A percentile compares a stretch with the other conserved stretches of the same genome.
These are phyloP conservation scores for Buxus sempervirens DNA, from an alignment of 164 flowering plant genomes.

Conservation along the genomic window DNA sequence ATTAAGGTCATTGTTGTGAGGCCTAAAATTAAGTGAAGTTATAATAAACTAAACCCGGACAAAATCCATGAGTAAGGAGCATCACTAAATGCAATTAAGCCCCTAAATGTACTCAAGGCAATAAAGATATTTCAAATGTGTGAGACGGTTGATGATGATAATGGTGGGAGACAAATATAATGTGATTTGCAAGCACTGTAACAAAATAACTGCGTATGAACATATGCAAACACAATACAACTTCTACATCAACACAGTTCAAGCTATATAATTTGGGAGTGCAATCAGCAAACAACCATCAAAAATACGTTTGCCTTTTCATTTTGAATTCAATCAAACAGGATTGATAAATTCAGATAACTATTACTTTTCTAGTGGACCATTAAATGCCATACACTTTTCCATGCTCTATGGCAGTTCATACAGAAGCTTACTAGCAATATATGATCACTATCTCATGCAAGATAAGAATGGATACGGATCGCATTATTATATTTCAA, in stretches of 20 bases:
- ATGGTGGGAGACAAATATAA: not conserved
- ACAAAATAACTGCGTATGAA: too few relatives aligned
- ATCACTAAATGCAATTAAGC: too few relatives aligned
- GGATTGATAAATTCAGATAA: not conserved
- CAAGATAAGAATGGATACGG: too few relatives aligned
- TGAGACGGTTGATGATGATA: not conserved
- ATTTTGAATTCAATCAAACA: not conserved
- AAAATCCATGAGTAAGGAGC: not conserved
- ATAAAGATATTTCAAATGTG: not conserved
- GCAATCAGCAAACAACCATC: not conserved
- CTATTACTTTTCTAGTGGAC: not conserved
- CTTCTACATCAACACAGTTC: not conserved
- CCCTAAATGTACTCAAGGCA: too few relatives aligned
- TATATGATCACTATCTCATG: too few relatives aligned
- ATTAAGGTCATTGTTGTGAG: too few relatives aligned
- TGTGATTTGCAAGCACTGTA: not conserved
- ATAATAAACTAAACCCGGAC: not conserved
- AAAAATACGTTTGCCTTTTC: too few relatives aligned
- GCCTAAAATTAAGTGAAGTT: too few relatives aligned
- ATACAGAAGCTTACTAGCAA: too few relatives aligned
- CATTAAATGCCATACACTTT: not conserved
- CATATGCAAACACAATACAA: not conserved
- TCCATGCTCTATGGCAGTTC: too few relatives aligned
- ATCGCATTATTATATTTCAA: too few relatives aligned
- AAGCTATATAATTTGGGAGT: not conserved